Evolutionary conservation across 1,284 basidiomycete species (phyloP), one percentile per base, ranked within the genome.

Genomic region (Thecaphora thlaspeos): DNA sequence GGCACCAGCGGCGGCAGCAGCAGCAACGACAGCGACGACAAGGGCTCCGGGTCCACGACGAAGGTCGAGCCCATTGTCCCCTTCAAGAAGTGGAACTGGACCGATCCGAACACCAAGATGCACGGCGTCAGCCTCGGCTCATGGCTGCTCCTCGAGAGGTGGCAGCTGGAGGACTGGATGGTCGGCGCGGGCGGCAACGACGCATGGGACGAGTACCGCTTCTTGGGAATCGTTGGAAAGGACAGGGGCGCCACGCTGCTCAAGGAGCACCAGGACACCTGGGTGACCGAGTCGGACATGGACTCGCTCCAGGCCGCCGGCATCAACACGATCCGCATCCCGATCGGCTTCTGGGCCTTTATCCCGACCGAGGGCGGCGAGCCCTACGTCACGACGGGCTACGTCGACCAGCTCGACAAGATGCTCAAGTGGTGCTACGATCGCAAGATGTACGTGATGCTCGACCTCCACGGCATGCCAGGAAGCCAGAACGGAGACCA

Each of bases 131-230:
- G 67, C 36, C 62, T 77, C 17, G 76, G 76, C 24, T 72, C 69
- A 42, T 75, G 70, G 70, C 63, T 78, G 42, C 51, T 76, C 11
- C 56, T 78, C 32, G 73, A 77, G 55, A 68, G 77, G 44, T 81
- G 80, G 80, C 76, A 80, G 70, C 54, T 73, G 40, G 79, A 80
- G 48, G 77, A 79, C 53, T 80, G 78, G 79, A 76, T 80, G 60
- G 72, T 73, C 41, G 28, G 64, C 21, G 51, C 64, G 28, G 78
- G 69, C 22, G 75, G 78, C 22, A 10, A 58, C 21, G 65, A 78
- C 23, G 61, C 74, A 3, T 71, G 71, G 63, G 80, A 81, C 56
- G 80, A 81, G 67, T 80, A 71, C 70, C 48, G 51, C 9, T 63
- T 80, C 51, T 65, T 78, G 18, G 79, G 73, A 30, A n/a, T n/a